Percentiles rank a stretch among this genome's conserved stretches.
These are phyloP conservation scores for Tephrocybe sp. DNA, from an alignment of 768 basidiomycete species.

Conservation along the genomic window DNA sequence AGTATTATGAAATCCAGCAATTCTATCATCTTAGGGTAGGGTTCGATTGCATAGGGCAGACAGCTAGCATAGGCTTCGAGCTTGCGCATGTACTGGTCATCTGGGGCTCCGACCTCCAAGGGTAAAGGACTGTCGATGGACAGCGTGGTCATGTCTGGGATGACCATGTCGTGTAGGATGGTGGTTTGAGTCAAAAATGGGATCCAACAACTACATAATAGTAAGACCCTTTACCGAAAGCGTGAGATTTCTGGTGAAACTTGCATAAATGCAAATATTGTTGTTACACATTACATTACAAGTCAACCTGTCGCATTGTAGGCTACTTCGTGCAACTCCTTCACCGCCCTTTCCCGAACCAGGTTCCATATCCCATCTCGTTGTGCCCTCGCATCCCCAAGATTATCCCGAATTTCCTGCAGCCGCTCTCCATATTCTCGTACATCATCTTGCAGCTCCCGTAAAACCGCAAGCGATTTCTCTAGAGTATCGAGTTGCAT, in stretches of 20 bases:
- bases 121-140: conserved; percentile 36
- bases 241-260: conserved; percentile 6
- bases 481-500: conserved; percentile 71
- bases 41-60: conserved; percentile 78
- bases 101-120: conserved; percentile 19
- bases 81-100: conserved; percentile 56
- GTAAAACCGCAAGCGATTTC: conserved; percentile 69
- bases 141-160: conserved; percentile 50
- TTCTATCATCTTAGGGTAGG: conserved; percentile 71
- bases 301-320: conserved; percentile 31
- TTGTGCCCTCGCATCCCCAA: conserved; percentile 74
- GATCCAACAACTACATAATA: neutral
- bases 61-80: conserved; percentile 61
- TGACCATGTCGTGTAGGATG: conserved; percentile 27
- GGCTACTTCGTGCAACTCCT: conserved; percentile 72
- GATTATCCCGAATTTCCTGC: conserved; percentile 78
- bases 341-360: conserved; percentile 71
- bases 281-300: too few species aligned
- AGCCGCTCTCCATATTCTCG: conserved; percentile 85
- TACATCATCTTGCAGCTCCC: conserved; percentile 84
- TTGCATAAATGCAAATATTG: neutral
- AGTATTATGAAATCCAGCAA: conserved; percentile 73
- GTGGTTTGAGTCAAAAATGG: conserved; percentile 10
- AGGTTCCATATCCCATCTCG: conserved; percentile 74
- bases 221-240: neutral